Evolutionary conservation across 2,329 filamentous ascomycete species (phyloP).

Genomic region (Xenosphaeropsis pyriputrescens): DNA sequence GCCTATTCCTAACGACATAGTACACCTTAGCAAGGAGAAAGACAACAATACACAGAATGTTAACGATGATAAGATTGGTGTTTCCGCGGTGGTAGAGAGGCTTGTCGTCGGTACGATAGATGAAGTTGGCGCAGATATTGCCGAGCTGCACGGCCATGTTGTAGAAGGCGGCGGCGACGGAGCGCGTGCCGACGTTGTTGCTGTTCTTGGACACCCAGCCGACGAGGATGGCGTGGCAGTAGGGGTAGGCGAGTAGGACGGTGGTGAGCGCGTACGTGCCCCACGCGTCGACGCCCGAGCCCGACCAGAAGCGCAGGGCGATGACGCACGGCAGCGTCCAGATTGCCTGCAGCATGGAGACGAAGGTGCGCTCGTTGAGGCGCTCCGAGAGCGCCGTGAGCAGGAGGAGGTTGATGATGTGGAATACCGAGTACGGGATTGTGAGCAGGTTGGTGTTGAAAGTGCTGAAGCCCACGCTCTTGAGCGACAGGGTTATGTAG

Average conservation of each 20-base stretch:
- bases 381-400: slow-evolving; percentile 28
- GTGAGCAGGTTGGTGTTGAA: slow-evolving; percentile 10
- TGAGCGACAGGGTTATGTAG: slow-evolving; percentile 8
- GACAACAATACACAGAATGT: slow-evolving; percentile 24
- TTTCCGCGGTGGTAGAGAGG: slow-evolving; percentile 39
- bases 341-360: slow-evolving; percentile 18
- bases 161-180: slow-evolving; percentile 44
- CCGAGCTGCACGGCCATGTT: slow-evolving; percentile 33
- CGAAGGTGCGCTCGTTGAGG: slow-evolving; percentile 20
- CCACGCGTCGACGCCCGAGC: slow-evolving; percentile 7
- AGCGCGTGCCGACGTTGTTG: slow-evolving; percentile 37
- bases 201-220: slow-evolving; percentile 13
- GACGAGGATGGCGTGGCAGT: slow-evolving; percentile 18
- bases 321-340: slow-evolving; percentile 23
- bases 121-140: slow-evolving; percentile 8
- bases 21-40: slow-evolving; percentile 28
- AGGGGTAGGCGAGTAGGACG: slow-evolving; percentile 9
- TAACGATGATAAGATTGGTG: slow-evolving; percentile 32
- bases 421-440: slow-evolving; percentile 5
- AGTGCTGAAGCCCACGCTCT: slow-evolving; percentile 8
- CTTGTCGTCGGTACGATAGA: slow-evolving; percentile 30
- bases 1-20: slow-evolving; percentile 26
- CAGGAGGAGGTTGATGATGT: slow-evolving; percentile 22
- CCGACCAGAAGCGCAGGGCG: slow-evolving; percentile 7
- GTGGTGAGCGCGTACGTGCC: slow-evolving; percentile 18